These are phyloP conservation scores for Daedalea quercina DNA, from an alignment of 768 basidiomycete species.

Conservation along the genomic window DNA sequence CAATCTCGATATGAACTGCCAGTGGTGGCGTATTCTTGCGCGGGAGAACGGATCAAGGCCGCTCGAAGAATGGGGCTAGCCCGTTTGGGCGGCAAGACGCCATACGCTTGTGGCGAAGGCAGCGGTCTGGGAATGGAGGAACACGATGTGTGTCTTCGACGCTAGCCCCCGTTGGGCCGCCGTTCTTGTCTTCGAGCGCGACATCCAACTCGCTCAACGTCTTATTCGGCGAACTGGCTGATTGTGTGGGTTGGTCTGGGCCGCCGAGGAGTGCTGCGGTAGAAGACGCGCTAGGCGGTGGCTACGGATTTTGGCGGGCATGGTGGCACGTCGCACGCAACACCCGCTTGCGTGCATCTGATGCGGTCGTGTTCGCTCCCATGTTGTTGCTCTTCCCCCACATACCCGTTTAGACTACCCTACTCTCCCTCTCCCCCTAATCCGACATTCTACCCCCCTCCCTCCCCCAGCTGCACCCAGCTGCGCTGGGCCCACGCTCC, in stretches of 20 bases:
- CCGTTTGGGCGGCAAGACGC: background rate
- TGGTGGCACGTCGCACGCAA: background rate
- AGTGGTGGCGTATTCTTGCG: background rate
- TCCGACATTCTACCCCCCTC: constrained; percentile 1
- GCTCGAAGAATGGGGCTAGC: background rate
- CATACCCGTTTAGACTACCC: constrained; percentile 2
- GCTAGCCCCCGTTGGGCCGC: background rate
- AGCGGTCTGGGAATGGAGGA: background rate
- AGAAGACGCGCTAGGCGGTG: background rate
- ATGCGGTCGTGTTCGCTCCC: constrained; percentile 4
- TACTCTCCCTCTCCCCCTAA: background rate
- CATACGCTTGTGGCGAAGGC: background rate
- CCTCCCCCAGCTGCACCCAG: constrained; percentile 5
- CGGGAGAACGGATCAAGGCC: background rate
- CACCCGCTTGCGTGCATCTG: background rate
- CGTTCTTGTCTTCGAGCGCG: background rate
- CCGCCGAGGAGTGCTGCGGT: background rate
- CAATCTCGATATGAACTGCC: background rate
- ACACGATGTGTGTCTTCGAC: background rate
- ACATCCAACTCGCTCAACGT: background rate
- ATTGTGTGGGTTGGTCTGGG: too few species aligned
- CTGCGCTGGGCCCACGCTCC: constrained; percentile 10
- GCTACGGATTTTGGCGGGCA: background rate
- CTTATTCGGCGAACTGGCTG: too few species aligned
- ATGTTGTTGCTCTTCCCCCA: constrained; percentile 5